Evolutionary conservation across 352 stramenopile species (phyloP).

Genomic region (Pythium coloratum): DNA sequence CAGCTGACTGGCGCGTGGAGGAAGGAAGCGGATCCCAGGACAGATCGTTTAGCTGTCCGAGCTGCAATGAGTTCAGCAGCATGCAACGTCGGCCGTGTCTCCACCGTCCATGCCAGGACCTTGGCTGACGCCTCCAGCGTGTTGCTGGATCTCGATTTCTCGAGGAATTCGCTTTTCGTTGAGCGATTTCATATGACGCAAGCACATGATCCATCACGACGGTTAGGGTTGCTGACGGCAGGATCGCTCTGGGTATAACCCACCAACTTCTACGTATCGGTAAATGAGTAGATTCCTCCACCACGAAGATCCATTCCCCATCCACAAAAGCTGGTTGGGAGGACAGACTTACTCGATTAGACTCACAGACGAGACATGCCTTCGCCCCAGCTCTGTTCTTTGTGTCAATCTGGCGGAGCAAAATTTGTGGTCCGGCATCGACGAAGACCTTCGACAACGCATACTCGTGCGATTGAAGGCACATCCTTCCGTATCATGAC

Average conservation of each 20-base stretch:
- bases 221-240: not conserved
- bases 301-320: not conserved
- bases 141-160: slow-evolving; percentile 1
- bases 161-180: slow-evolving; percentile 1
- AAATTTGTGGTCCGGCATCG: not conserved
- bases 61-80: not conserved
- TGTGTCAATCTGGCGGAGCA: not conserved
- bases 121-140: not conserved
- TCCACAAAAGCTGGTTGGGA: not conserved
- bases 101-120: not conserved
- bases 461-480: not conserved
- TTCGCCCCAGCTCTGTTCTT: not conserved
- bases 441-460: not conserved
- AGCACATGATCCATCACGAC: not conserved
- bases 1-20: not conserved
- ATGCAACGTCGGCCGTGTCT: not conserved
- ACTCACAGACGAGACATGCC: not conserved
- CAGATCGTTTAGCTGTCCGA: not conserved
- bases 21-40: not conserved
- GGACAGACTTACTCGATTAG: not conserved
- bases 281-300: not conserved
- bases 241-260: not conserved
- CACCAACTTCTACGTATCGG: not conserved
- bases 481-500: not conserved
- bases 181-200: not conserved